Evolutionary conservation across 2,329 filamentous ascomycete genomes (phyloP).

Genomic region (Stachybotrys chlorohalonatus): DNA sequence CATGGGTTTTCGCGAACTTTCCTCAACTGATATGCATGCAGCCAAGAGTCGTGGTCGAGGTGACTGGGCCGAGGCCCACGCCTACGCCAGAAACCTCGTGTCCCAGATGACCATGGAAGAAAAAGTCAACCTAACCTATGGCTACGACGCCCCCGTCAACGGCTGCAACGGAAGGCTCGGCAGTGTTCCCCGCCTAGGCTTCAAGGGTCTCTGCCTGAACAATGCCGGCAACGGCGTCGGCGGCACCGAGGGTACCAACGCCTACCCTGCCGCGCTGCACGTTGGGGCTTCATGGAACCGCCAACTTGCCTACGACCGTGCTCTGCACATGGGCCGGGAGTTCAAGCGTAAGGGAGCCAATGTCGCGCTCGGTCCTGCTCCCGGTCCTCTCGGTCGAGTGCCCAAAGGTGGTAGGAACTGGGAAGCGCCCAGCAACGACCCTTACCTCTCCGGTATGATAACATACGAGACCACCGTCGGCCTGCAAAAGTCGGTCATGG

Average conservation of each 20-base stretch:
- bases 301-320: constrained; percentile 41
- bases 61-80: constrained; percentile 49
- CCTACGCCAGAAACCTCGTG: constrained; percentile 47
- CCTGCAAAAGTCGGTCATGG: constrained; percentile 20
- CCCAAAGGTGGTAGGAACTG: background rate
- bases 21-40: background rate
- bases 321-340: constrained; percentile 43
- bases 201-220: constrained; percentile 38
- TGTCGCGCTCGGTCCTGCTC: background rate
- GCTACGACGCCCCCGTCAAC: background rate
- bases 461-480: constrained; percentile 34
- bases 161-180: constrained; percentile 40
- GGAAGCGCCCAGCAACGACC: background rate
- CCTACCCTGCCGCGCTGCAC: constrained; percentile 38
- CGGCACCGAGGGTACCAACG: constrained; percentile 36
- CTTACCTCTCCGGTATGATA: background rate
- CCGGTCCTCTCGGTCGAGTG: background rate
- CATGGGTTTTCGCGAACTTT: background rate
- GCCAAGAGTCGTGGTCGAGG: constrained; percentile 10
- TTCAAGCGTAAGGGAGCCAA: constrained; percentile 51
- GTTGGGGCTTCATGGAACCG: constrained; percentile 33
- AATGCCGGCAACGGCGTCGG: constrained; percentile 41
- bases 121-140: constrained; percentile 34
- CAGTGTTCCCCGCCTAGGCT: constrained; percentile 35
- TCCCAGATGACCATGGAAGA: constrained; percentile 56